Percentiles rank a stretch among this genome's conserved stretches.
Conservation (phyloP, 176 grass and related monocot genomes). For the Oryza nivara region DNA sequence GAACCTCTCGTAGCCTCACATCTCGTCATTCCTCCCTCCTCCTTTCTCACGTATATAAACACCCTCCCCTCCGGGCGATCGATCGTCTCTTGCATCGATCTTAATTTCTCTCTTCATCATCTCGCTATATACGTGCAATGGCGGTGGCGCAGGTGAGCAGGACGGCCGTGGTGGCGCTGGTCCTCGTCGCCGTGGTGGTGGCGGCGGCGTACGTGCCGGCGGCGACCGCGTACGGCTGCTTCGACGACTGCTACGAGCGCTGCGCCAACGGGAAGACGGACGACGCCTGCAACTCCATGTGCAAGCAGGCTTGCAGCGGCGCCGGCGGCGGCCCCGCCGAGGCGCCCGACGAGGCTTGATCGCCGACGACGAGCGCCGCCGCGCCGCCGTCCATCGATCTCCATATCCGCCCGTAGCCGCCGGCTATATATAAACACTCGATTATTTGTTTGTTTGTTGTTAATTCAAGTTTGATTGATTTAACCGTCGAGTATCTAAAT, state of each 20-base stretch:
- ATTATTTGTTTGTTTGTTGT: no score
- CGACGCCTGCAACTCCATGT: conserved; percentile 56
- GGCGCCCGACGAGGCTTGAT: background rate
- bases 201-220: conserved; percentile 33
- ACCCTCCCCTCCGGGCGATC: no score
- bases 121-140: background rate
- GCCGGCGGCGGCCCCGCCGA: background rate
- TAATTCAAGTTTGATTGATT: no score
- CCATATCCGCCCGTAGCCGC: no score
- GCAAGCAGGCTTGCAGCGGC: conserved; percentile 49
- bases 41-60: no score
- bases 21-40: no score
- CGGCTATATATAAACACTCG: background rate
- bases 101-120: no score
- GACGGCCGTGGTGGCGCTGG: conserved; percentile 18
- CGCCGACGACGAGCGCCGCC: background rate
- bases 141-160: background rate
- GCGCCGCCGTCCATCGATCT: background rate
- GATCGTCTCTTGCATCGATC: no score
- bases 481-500: no score
- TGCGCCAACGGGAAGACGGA: conserved; percentile 66
- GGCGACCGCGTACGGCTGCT: conserved; percentile 48
- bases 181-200: conserved; percentile 20
- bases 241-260: conserved; percentile 57
- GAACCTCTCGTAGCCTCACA: no score